These are phyloP conservation scores for Phytophthora palmivora DNA, from an alignment of 352 stramenopile genomes.

Conservation along the genomic window DNA sequence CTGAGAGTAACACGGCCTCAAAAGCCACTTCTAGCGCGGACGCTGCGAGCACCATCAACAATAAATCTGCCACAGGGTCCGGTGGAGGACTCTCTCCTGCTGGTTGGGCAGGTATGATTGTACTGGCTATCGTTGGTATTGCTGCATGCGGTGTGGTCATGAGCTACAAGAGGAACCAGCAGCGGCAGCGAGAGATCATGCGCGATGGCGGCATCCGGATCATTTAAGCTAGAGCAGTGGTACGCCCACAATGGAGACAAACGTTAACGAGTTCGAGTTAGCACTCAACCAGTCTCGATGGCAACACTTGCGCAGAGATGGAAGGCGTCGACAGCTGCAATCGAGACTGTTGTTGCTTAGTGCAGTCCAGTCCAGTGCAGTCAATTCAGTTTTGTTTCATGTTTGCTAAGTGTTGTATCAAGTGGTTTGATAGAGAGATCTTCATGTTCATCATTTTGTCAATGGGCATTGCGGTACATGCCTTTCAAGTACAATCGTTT, in stretches of 20 bases:
- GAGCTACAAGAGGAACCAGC: conserved; percentile 85
- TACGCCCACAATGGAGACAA: conserved; percentile 3
- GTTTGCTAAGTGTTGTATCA: conserved; percentile 3
- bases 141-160: conserved; percentile 59
- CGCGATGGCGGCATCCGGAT: conserved; percentile 58
- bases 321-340: neutral
- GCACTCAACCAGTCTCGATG: conserved; percentile 22
- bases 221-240: conserved; percentile 39
- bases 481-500: too few relatives aligned
- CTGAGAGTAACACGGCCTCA: conserved; percentile 16
- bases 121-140: conserved; percentile 61
- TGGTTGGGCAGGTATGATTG: conserved; percentile 64
- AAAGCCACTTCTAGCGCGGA: conserved; percentile 1
- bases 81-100: conserved; percentile 49
- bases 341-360: conserved; percentile 20
- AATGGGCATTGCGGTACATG: too few relatives aligned
- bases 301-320: conserved; percentile 1
- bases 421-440: too few relatives aligned
- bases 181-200: conserved; percentile 80
- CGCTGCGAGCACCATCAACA: conserved; percentile 38
- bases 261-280: conserved; percentile 25
- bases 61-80: conserved; percentile 45
- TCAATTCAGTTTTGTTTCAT: conserved; percentile 35
- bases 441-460: too few relatives aligned
- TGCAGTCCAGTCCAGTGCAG: conserved; percentile 26